Evolutionary conservation across 2,329 filamentous ascomycete species (phyloP).

Genomic region (Pyrenochaeta sp.): DNA sequence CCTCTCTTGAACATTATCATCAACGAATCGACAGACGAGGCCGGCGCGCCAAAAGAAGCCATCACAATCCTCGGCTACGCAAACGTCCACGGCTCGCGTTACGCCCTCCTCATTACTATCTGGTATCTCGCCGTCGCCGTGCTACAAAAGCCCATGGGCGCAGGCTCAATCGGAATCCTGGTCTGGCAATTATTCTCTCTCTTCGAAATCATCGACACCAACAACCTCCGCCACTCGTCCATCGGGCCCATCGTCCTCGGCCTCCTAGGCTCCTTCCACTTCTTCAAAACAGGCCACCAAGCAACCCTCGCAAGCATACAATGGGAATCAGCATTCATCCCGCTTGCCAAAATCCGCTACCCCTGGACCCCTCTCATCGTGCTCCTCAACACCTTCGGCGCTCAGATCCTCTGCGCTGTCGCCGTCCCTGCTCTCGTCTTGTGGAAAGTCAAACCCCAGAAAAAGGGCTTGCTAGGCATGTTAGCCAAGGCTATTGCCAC

Average conservation of each 20-base stretch:
- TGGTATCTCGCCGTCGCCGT: conserved; percentile 79
- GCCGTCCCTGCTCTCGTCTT: conserved; percentile 82
- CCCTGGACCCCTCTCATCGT: conserved; percentile 89
- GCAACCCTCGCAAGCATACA: conserved; percentile 87
- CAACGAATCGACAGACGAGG: conserved; percentile 29
- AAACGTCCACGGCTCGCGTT: conserved; percentile 91
- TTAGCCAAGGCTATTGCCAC: conserved; percentile 75
- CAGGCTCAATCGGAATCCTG: conserved; percentile 81
- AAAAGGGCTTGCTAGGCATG: conserved; percentile 69
- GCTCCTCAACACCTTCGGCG: conserved; percentile 84
- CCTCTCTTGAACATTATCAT: conserved; percentile 79
- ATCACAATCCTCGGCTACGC: conserved; percentile 89
- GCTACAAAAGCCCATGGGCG: conserved; percentile 93
- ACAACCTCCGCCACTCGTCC: conserved; percentile 69
- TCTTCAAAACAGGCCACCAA: conserved; percentile 98
- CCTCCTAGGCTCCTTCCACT: conserved; percentile 91
- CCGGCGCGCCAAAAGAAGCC: conserved; percentile 47
- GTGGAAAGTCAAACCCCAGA: conserved; percentile 87
- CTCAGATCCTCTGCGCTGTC: conserved; percentile 82
- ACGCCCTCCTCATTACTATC: conserved; percentile 82
- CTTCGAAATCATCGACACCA: conserved; percentile 70
- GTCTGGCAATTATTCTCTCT: conserved; percentile 88
- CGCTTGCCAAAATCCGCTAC: conserved; percentile 81
- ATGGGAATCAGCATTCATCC: conserved; percentile 95
- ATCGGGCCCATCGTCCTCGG: conserved; percentile 87